phyloP scores from a whole-genome alignment of 495 filamentous ascomycete species.

The Hypoxylon fragiforme region DNA sequence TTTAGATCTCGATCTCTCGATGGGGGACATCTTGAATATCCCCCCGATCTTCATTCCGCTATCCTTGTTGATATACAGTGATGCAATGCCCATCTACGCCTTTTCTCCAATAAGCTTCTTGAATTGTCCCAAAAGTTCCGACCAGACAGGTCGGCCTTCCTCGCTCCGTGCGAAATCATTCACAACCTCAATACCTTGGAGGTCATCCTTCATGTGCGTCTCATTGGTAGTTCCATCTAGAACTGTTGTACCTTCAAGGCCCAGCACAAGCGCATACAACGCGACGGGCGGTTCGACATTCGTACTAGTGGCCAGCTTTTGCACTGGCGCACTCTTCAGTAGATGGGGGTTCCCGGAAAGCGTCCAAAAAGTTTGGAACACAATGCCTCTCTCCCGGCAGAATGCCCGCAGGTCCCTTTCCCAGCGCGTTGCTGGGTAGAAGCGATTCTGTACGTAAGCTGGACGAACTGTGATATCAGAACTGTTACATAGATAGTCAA shows the following conservation, averaged over 20 bases:
- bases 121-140: slow-evolving; percentile 49
- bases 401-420: slow-evolving; percentile 65
- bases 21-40: too few species aligned
- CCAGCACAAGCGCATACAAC: slow-evolving; percentile 69
- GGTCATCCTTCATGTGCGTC: slow-evolving; percentile 66
- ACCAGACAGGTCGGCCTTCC: slow-evolving; percentile 49
- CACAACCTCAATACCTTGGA: slow-evolving; percentile 58
- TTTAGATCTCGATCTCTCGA: too few species aligned
- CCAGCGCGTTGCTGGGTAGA: slow-evolving; percentile 62
- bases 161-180: slow-evolving; percentile 50
- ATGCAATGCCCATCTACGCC: too few species aligned
- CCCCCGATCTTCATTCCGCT: background rate
- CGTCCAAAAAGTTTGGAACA: slow-evolving; percentile 82
- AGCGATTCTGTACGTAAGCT: slow-evolving; percentile 73
- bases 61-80: too few species aligned
- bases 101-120: slow-evolving; percentile 51
- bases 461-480: slow-evolving; percentile 45
- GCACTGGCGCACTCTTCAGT: slow-evolving; percentile 54
- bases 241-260: slow-evolving; percentile 59
- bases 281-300: slow-evolving; percentile 54
- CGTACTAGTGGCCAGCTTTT: slow-evolving; percentile 53
- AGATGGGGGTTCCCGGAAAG: slow-evolving; percentile 68
- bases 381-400: slow-evolving; percentile 60
- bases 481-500: slow-evolving; percentile 51
- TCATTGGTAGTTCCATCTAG: slow-evolving; percentile 71